A percentile compares a stretch with the other conserved stretches of the same genome.
Conservation (phyloP, 2,329 filamentous ascomycete species). For the Xylariales sp. region DNA sequence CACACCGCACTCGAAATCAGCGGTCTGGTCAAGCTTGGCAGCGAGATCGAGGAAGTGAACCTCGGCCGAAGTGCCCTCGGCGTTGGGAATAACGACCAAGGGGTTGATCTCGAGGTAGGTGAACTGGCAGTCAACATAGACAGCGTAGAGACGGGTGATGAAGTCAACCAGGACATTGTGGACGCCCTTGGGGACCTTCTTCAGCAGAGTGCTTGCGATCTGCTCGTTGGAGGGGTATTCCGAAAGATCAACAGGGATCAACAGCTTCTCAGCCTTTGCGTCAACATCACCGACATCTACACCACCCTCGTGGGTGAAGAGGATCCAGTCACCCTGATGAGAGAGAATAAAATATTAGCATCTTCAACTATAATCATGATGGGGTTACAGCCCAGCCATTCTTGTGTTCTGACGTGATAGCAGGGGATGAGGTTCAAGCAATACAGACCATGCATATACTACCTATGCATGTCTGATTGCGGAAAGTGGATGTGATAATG, state of each 20-base stretch:
- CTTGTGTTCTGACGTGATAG: too few relatives aligned
- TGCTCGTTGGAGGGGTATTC: slow-evolving; percentile 95
- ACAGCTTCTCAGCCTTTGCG: slow-evolving; percentile 95
- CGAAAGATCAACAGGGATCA: slow-evolving; percentile 92
- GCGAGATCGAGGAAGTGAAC: slow-evolving; percentile 98
- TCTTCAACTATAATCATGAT: not conserved
- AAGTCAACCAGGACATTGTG: slow-evolving; percentile 99
- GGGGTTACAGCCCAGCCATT: too few relatives aligned
- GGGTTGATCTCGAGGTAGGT: slow-evolving; percentile 99
- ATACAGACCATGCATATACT: slow-evolving; percentile 1
- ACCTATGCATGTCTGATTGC: slow-evolving; percentile 10
- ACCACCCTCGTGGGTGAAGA: slow-evolving; percentile 99
- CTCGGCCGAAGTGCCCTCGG: slow-evolving; percentile 82
- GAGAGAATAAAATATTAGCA: slow-evolving; percentile 12
- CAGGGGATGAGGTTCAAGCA: too few relatives aligned
- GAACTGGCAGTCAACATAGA: slow-evolving; percentile 99
- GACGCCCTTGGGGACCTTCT: slow-evolving; percentile 89
- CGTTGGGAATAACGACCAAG: slow-evolving; percentile 94
- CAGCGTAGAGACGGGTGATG: slow-evolving; percentile 95
- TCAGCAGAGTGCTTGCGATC: slow-evolving; percentile 79
- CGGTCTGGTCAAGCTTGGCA: slow-evolving; percentile 98
- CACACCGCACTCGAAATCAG: slow-evolving; percentile 97
- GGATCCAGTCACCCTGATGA: slow-evolving; percentile 92
- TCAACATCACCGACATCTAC: slow-evolving; percentile 99
- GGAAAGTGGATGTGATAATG: slow-evolving; percentile 21